Conservation (phyloP, 1,139 yeast genomes). For the Diutina siamensis region DNA sequence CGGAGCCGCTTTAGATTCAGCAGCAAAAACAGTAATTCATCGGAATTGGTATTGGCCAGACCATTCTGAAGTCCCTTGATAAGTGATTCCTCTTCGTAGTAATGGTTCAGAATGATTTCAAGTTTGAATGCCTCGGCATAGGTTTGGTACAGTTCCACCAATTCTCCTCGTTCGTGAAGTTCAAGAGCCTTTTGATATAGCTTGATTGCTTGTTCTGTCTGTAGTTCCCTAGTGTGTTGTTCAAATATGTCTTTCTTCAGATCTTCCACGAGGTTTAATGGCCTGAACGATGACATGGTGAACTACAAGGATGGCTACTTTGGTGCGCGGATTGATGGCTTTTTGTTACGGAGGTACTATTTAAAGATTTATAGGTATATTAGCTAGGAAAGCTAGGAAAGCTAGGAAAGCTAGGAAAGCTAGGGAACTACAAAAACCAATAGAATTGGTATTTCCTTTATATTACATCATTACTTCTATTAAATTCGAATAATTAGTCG, state of each 20-base stretch:
- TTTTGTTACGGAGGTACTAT: background rate
- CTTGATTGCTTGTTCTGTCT: conserved; percentile 79
- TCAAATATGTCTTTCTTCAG: conserved; percentile 52
- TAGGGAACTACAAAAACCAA: too few relatives aligned
- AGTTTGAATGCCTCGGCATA: conserved; percentile 58
- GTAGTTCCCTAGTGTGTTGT: conserved; percentile 78
- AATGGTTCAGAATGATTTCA: conserved; percentile 50
- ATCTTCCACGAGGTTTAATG: conserved; percentile 69
- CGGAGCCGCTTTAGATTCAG: conserved; percentile 66
- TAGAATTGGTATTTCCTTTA: too few relatives aligned
- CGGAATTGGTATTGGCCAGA: conserved; percentile 17
- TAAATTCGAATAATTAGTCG: too few relatives aligned
- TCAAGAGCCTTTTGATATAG: conserved; percentile 61
- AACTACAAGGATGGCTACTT: background rate
- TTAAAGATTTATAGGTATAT: too few relatives aligned
- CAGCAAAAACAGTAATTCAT: conserved; percentile 39
- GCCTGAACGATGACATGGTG: conserved; percentile 55
- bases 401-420: too few relatives aligned
- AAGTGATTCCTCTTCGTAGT: conserved; percentile 28
- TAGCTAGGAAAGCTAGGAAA: too few relatives aligned
- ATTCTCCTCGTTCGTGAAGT: conserved; percentile 40
- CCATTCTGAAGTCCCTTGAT: conserved; percentile 33
- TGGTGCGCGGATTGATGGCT: too few relatives aligned
- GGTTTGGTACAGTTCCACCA: conserved; percentile 36
- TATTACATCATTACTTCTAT: too few relatives aligned